A percentile compares a stretch with the other conserved stretches of the same genome.
Conservation (phyloP, 305 asterid species). For the Fraxinus greggii region DNA sequence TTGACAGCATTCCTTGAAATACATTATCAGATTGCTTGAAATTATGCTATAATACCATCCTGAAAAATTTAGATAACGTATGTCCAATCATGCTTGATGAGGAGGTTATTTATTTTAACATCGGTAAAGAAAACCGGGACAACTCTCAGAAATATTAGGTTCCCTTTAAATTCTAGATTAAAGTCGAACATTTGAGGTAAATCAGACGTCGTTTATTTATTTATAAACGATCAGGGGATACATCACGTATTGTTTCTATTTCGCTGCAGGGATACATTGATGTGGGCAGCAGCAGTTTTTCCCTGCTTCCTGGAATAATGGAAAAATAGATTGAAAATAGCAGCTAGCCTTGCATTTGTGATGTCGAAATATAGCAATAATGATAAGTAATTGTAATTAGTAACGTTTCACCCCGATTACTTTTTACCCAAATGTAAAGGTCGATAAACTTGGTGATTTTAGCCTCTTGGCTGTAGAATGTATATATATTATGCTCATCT, state of each 20-base stretch:
- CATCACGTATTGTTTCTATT: neutral
- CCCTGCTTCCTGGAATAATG: slow-evolving; percentile 29
- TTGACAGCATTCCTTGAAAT: neutral
- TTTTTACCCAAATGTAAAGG: slow-evolving; percentile 30
- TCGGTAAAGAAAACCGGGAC: neutral
- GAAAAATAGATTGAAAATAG: slow-evolving; percentile 24
- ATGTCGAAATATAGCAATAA: slow-evolving; percentile 10
- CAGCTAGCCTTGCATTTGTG: slow-evolving; percentile 14
- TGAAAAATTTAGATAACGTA: neutral
- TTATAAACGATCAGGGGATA: neutral
- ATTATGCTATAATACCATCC: neutral
- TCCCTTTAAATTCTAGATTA: neutral
- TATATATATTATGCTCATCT: slow-evolving; percentile 18
- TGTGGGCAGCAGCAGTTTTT: slow-evolving; percentile 18
- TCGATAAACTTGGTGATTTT: neutral
- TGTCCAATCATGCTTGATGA: neutral
- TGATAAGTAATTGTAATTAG: slow-evolving; percentile 18
- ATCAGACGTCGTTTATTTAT: neutral
- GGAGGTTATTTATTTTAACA: neutral
- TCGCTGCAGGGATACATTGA: slow-evolving; percentile 31
- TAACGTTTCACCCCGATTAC: slow-evolving; percentile 7
- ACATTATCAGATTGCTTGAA: neutral
- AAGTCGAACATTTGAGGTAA: neutral
- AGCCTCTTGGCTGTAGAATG: slow-evolving; percentile 14
- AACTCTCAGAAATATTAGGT: neutral